Evolutionary conservation across 306 rosid genomes (phyloP), one percentile per base, ranked within the genome.

Genomic region (Gleditsia sinensis): DNA sequence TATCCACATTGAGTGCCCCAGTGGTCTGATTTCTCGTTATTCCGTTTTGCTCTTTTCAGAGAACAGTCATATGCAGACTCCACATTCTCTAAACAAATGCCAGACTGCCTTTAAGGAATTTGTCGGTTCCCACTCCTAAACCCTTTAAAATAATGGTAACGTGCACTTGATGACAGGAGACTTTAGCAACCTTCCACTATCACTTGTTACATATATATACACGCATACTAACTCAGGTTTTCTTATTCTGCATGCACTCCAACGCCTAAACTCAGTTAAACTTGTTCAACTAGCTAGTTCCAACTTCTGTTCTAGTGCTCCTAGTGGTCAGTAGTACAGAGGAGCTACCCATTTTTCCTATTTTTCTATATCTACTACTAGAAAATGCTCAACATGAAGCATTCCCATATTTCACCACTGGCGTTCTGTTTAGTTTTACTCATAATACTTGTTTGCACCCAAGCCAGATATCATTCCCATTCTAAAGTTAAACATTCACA

Each of bases 61-160:
- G 79, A 83, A 75, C 67, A 64, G 80, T 81, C 80, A 82, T 72
- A 77, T 77, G 81, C 91, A 77, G 67, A 71, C 80, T 83, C 90
- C 92, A 85, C 82, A 76, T 55, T 72, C 85, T 75, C 79, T 74
- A 30, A 67, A 62, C 32, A 73, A 79, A 46, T 56, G 17, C 81
- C 81, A n/a, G n/a, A 79, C 77, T 83, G 68, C 81, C 79, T 78
- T 54, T 27, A 61, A 64, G 80, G 63, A 75, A 79, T 77, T 86
- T 88, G 90, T 83, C 86, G 91, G 90, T 75, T 87, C 86, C 90
- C 91, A 77, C 88, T 81, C 84, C 90, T 51, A 16, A 73, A 81
- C 56, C 77, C 84, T 49, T 69, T 77, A 82, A 86, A 85, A 70
- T 7, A 73, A 19, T 63, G 39, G 56, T 30, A 49, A 54, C 66